Base-by-base conservation (phyloP, 441 rosid genomes). In the Euphorbia celastroides region DNA sequence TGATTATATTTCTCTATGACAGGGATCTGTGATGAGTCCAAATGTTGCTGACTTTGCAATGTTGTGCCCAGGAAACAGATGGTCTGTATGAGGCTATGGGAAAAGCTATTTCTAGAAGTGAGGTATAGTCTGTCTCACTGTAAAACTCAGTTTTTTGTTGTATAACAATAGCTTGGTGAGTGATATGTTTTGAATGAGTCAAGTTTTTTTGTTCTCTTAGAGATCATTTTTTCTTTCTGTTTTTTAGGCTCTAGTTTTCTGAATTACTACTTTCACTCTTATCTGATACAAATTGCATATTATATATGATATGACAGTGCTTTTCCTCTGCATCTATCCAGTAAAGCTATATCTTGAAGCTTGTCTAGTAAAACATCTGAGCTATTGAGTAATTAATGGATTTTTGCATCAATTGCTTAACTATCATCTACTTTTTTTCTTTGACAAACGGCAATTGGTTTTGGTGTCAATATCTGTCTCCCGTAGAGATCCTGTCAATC, bases 41-140 rank as follows among this genome's bases (percentile, higher is more conserved):
- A 80, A 75, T 78, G 84, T 80, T 86, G 90, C 87, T 85, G 86
- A 89, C 87, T 86, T 83, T 89, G 82, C 89, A 82, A 78, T 86
- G 84, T 83, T 86, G 77, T 86, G 90, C 75, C 68, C 92, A 89
- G 92, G 96, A 84, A 76, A 80, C 89, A 75, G 90, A 83, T 71
- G 82, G 77, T 77, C 78, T 89, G 70, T 66, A 74, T 77, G 75
- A 82, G 67, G 96, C 90, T 72, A 78, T 87, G 88, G 82, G 64
- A 71, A 78, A 80, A 61, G 89, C 86, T 46, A 72, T 86, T 67
- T 78, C 79, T 59, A 76, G 83, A 82, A 82, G 84, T 70, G 86
- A 89, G 90, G 96, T 87, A 79, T 75, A 65, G 67, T 67, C 28
- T 64, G 11, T 69, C 23, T 67, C 63, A 32, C 42, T 64, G 13